These are phyloP conservation scores for Pulveroboletus sp. DNA, from an alignment of 768 basidiomycete genomes.

Conservation along the genomic window DNA sequence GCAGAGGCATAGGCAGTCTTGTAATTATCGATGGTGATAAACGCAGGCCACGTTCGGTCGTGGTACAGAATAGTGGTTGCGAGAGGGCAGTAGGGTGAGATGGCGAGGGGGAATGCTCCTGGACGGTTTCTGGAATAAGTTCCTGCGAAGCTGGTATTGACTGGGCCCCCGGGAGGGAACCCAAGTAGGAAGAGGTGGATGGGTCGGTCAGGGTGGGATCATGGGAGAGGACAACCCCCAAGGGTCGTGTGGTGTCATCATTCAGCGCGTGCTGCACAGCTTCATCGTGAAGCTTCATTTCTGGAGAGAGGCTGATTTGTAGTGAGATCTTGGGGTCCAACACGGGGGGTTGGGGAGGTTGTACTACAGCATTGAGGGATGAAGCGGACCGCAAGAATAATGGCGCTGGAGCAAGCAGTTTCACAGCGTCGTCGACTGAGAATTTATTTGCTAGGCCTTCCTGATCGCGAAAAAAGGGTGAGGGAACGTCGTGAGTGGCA, in stretches of 20 bases:
- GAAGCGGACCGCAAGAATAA: conserved; percentile 10
- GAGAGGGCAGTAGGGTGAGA: conserved; percentile 12
- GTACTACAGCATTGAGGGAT: conserved; percentile 7
- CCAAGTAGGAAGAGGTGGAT: conserved; percentile 1
- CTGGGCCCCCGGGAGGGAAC: background rate
- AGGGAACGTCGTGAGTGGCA: conserved; percentile 6
- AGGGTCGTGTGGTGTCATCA: conserved; percentile 17
- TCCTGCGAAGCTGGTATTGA: background rate
- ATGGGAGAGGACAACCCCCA: conserved; percentile 5
- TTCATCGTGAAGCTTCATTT: conserved; percentile 1
- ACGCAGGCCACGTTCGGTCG: conserved; percentile 36
- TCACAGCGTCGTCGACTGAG: background rate
- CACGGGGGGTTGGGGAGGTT: conserved; percentile 3
- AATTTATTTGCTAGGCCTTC: background rate
- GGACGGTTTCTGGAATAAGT: background rate
- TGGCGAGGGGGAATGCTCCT: conserved; percentile 4
- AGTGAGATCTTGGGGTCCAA: conserved; percentile 2
- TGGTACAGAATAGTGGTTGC: conserved; percentile 19
- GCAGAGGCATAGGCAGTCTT: conserved; percentile 43
- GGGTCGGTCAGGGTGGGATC: conserved; percentile 4
- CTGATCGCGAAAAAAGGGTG: conserved; percentile 13
- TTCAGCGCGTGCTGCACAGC: conserved; percentile 6
- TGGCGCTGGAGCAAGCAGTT: conserved; percentile 13
- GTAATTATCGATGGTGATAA: conserved; percentile 43
- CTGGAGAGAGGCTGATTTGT: conserved; percentile 2